Evolutionary conservation across 2,329 filamentous ascomycete species (phyloP), one percentile per base, ranked within the genome.

Genomic region (Furcasterigmium furcatum): DNA sequence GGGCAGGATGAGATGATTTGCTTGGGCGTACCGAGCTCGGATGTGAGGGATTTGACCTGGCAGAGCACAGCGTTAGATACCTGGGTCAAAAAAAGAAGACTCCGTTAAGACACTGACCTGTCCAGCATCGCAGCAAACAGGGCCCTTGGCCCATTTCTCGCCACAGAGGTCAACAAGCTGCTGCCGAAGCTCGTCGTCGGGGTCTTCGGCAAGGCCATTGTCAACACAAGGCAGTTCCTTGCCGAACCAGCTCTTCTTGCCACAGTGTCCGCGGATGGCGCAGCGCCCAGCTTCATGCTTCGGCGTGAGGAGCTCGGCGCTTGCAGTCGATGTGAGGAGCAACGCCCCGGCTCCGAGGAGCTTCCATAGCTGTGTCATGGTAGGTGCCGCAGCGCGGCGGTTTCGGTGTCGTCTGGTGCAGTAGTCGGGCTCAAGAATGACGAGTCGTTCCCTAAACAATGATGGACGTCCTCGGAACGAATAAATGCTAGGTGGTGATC

Each of bases 1-100:
- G 94, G 94, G 64, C 94, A 99, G 9, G 91, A 90, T 21, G 91
- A 85, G 62, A 99, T 91, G 60, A 99, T 87, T 48, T 86, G 84
- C 56, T 91, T 90, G 2, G 91, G 92, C 19, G 89, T 89, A 55
- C 88, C 86, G 47, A 99, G 78, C 59, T 96, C 95, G 50, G 81
- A 85, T 57, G 88, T 85, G 51, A 99, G 81, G 2, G 86, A 77
- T 56, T 88, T 80, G 46, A 99, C 76, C 87, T 91, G 30, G 12
- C 22, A 14, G 16, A 12, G 12, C 24, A 24, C n/a, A 21, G 44
- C n/a, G 9, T 34, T 35, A 46, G 34, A 24, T 36, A 21, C 27
- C 10, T 42, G 35, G 5, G 18, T n/a, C 7, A 10, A 12, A 14
- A 14, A 12, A 7, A 24, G 34, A 13, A 4, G 16, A 27, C 16